Conservation (phyloP, 192 early-diverging fungal species). For the Umbelopsis isabellina region DNA sequence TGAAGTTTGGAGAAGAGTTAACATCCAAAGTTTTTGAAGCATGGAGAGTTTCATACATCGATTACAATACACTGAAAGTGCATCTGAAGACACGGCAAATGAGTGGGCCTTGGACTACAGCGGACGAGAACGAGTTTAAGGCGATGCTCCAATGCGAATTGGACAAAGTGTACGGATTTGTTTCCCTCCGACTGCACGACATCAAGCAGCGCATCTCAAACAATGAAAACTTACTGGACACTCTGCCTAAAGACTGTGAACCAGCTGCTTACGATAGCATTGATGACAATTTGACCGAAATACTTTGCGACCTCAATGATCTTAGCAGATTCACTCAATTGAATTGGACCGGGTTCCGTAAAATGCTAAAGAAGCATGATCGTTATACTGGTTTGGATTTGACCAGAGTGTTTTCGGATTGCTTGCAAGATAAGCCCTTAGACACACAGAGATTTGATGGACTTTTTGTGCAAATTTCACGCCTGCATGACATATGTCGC, state of each 20-base stretch:
- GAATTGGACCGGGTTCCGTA: constrained; percentile 82
- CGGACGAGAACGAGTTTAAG: constrained; percentile 86
- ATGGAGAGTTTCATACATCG: constrained; percentile 83
- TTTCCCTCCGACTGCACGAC: constrained; percentile 65
- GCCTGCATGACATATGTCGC: constrained; percentile 69
- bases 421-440: constrained; percentile 76
- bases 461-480: constrained; percentile 81
- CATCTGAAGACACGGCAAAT: constrained; percentile 38
- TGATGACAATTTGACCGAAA: constrained; percentile 63
- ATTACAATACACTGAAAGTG: constrained; percentile 79
- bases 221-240: constrained; percentile 54
- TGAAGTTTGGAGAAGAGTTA: constrained; percentile 91
- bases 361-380: constrained; percentile 99
- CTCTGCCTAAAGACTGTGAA: constrained; percentile 44
- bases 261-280: constrained; percentile 44
- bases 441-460: constrained; percentile 78
- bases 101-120: constrained; percentile 65
- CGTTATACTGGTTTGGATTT: constrained; percentile 76
- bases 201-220: constrained; percentile 66
- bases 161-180: constrained; percentile 77
- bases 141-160: constrained; percentile 81
- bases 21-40: constrained; percentile 64
- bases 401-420: constrained; percentile 66
- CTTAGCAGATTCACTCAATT: constrained; percentile 74
- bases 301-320: constrained; percentile 77